These are phyloP conservation scores for Yamadazyma philogaea DNA, from an alignment of 805 yeast species.

Conservation along the genomic window DNA sequence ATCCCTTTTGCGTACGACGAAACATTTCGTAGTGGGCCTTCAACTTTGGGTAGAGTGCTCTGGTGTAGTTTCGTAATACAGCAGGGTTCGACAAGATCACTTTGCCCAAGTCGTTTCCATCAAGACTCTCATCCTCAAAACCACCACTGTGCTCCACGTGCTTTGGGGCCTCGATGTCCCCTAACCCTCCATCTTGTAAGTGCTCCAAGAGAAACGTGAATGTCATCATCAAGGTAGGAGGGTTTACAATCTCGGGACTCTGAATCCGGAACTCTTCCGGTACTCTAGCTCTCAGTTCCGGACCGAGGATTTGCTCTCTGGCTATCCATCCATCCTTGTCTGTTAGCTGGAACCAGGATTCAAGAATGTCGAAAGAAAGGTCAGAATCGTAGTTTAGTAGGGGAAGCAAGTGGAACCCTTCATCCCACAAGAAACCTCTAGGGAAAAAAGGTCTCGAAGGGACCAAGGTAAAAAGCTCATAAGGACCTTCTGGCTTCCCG, in stretches of 20 bases:
- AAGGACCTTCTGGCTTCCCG: constrained; percentile 72
- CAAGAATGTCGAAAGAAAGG: constrained; percentile 70
- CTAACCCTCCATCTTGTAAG: constrained; percentile 16
- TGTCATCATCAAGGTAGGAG: constrained; percentile 85
- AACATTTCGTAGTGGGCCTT: constrained; percentile 83
- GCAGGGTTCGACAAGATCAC: constrained; percentile 57
- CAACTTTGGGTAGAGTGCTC: constrained; percentile 70
- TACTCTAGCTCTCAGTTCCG: constrained; percentile 83
- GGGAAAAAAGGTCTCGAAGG: constrained; percentile 96
- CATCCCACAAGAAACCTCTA: constrained; percentile 98
- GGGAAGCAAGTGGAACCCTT: constrained; percentile 90
- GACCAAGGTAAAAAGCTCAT: constrained; percentile 72
- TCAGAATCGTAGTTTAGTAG: constrained; percentile 80
- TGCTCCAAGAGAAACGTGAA: constrained; percentile 54
- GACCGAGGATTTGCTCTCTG: constrained; percentile 89
- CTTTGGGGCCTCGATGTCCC: constrained; percentile 30
- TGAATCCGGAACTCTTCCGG: constrained; percentile 82
- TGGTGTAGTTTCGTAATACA: constrained; percentile 56
- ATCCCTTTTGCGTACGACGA: constrained; percentile 75
- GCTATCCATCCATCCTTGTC: constrained; percentile 97
- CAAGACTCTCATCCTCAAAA: constrained; percentile 14
- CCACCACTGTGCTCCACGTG: constrained; percentile 13
- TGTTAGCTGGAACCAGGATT: constrained; percentile 83
- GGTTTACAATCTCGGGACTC: constrained; percentile 87
- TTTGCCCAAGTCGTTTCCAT: constrained; percentile 38